Percentiles rank a stretch among this genome's conserved stretches.
Evolutionary conservation across 768 basidiomycete genomes (phyloP).

Genomic region (Mycena crocata): DNA sequence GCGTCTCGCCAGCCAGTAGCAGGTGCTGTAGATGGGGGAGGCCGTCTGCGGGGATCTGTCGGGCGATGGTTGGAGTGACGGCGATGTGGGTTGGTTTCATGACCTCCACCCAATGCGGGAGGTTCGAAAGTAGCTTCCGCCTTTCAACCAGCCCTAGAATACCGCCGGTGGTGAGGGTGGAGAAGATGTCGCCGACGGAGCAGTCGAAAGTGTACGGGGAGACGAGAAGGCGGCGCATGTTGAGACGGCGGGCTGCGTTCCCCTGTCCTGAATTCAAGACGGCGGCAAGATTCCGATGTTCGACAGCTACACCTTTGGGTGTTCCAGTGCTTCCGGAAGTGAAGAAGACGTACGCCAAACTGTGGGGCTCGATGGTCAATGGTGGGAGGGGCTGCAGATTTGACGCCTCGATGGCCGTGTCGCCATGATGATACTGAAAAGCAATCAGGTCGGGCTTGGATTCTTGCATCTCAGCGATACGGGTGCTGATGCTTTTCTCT

Average conservation of each 20-base stretch:
- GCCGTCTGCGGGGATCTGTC: not conserved
- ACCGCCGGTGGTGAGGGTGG: constrained; percentile 8
- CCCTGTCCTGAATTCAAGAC: not conserved
- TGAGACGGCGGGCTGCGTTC: not conserved
- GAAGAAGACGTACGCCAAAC: constrained; percentile 2
- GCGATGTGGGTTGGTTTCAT: constrained; percentile 1
- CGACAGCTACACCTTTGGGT: constrained; percentile 7
- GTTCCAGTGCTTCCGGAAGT: constrained; percentile 8
- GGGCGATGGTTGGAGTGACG: constrained; percentile 10
- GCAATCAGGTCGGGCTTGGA: not conserved
- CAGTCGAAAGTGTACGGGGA: constrained; percentile 9
- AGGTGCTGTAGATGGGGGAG: constrained; percentile 1
- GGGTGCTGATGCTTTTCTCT: no score
- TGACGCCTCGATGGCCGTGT: constrained; percentile 1
- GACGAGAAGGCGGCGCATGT: constrained; percentile 6
- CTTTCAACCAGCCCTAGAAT: not conserved
- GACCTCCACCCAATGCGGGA: constrained; percentile 1
- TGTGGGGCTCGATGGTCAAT: not conserved
- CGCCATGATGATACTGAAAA: not conserved
- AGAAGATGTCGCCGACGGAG: constrained; percentile 2
- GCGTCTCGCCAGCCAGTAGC: constrained; percentile 8
- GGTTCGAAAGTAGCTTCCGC: not conserved
- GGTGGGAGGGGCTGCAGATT: not conserved
- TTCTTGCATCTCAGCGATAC: no score
- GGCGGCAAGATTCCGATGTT: constrained; percentile 4